Evolutionary conservation across 805 yeast genomes (phyloP), one percentile per base, ranked within the genome.

Genomic region (Yamadazyma tumulicola): DNA sequence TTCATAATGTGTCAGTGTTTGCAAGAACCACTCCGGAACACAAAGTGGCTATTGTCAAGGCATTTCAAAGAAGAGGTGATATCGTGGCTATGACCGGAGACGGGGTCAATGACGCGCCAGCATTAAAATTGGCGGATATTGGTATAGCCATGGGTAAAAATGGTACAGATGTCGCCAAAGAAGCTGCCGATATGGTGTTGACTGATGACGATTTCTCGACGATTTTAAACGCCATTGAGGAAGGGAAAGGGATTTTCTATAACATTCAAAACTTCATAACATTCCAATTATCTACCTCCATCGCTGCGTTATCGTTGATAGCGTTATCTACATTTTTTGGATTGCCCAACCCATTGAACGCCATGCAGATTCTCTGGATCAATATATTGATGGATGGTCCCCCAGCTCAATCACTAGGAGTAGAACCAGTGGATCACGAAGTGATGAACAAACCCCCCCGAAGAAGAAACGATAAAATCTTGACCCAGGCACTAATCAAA

Each of bases 81-180:
- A 80, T 91, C 43, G 97, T 91, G 34, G 98, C 97, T 16, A 89
- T 91, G 96, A 89, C 97, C n/a, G 98, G 98, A 48, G 97, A 89
- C 62, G 97, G 97, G 63, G 96, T 91, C 10, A 89, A 89, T 58
- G 97, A 89, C 68, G 97, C 97, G 0, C 97, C 97, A n/a, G 97
- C 97, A 4, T 72, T 91, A 49, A 89, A 91, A 56, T 71, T 89
- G 48, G 97, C 97, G 2, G 96, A 89, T 62, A 89, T 89, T 48
- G 97, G 97, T 52, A 86, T 91, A 48, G 81, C 95, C 10, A 88
- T 89, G 93, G 93, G 88, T 41, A 77, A 77, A 48, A 81, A 84
- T 67, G 98, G 98, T 40, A 93, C 97, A 0, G 98, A 91, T 60
- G 98, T 91, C 26, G 98, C 98, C 31, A 91, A 91, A 54, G 98